phyloP scores from a whole-genome alignment of 1,139 yeast species.

The Hanseniaspora uvarum region DNA sequence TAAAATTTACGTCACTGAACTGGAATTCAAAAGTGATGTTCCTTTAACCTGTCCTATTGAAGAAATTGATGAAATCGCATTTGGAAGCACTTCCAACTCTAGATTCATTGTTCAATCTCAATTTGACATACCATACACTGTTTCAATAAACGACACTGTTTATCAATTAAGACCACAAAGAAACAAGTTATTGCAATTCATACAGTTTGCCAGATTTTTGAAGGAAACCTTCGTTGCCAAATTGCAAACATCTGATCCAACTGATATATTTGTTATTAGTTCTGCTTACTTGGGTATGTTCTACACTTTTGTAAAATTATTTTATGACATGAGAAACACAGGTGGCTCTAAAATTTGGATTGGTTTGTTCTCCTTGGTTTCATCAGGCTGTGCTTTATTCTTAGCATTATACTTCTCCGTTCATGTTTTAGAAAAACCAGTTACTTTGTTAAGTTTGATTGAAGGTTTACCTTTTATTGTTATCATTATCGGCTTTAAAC shows the following conservation, averaged over 20 bases:
- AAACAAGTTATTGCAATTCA: constrained; percentile 54
- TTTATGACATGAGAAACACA: constrained; percentile 63
- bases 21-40: constrained; percentile 23
- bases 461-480: constrained; percentile 94
- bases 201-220: constrained; percentile 45
- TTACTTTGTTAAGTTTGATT: constrained; percentile 65
- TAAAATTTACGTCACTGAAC: constrained; percentile 27
- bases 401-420: constrained; percentile 65
- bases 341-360: constrained; percentile 81
- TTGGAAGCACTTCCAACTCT: constrained; percentile 5
- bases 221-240: constrained; percentile 42
- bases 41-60: background rate
- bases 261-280: constrained; percentile 71
- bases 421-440: constrained; percentile 40
- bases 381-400: constrained; percentile 78
- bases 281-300: constrained; percentile 85
- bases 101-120: constrained; percentile 12
- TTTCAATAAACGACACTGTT: constrained; percentile 38
- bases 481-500: constrained; percentile 86
- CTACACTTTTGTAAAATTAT: constrained; percentile 70
- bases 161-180: constrained; percentile 58
- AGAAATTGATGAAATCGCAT: constrained; percentile 10
- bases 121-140: constrained; percentile 23
- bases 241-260: constrained; percentile 70
- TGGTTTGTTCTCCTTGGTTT: constrained; percentile 67